Conservation (phyloP, 257 asterid genomes). For the Nicotiana noctiflora region DNA sequence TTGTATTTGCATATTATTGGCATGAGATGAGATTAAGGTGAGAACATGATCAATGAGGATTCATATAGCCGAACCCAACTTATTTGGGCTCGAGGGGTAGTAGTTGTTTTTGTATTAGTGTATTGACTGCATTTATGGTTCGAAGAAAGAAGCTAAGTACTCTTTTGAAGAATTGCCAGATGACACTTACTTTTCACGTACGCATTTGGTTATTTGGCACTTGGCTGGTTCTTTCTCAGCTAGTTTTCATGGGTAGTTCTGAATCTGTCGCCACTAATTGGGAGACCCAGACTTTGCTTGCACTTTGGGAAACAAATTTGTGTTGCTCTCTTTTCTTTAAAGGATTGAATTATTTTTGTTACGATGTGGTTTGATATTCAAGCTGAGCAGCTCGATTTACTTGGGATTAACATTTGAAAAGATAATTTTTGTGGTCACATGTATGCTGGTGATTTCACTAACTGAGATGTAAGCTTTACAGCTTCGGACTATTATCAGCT, state of each 20-base stretch:
- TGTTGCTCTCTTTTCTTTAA: not conserved
- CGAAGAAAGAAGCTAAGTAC: not conserved
- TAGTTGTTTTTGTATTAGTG: not conserved
- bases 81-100: no score
- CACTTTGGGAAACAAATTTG: not conserved
- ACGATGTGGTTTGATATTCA: not conserved
- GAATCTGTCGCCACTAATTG: not conserved
- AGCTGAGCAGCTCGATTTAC: not conserved
- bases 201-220: not conserved
- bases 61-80: no score
- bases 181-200: not conserved
- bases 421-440: not conserved
- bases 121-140: not conserved
- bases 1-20: no score
- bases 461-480: slow-evolving; percentile 24
- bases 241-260: not conserved
- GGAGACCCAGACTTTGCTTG: not conserved
- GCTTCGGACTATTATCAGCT: slow-evolving; percentile 87
- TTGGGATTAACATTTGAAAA: not conserved
- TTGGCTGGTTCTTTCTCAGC: not conserved
- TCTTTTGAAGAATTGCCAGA: not conserved
- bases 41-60: no score
- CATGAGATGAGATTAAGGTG: no score
- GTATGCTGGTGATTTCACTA: not conserved
- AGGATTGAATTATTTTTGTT: not conserved